Evolutionary conservation across 2,329 filamentous ascomycete species (phyloP), one percentile per base, ranked within the genome.

Genomic region (Calonectria hawksworthii): DNA sequence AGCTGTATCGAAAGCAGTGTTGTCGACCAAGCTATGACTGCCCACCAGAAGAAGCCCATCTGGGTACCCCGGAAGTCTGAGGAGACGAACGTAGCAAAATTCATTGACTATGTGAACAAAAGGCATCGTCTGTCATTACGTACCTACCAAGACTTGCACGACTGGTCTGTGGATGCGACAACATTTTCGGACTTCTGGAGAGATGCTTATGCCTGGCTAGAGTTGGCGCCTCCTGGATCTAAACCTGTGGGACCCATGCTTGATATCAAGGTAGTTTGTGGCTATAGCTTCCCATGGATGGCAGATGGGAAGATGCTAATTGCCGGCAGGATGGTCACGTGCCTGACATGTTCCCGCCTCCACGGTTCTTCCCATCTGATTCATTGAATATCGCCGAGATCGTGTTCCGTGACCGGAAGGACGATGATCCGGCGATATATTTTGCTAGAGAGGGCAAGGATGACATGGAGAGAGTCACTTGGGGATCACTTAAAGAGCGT

Each of bases 151-250:
- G 70, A 72, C 41, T 50, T 75, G 14, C 70, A 75, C 18, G 14
- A 9, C 21, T 75, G 73, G 73, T 75, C 73, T 1, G 70, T 75
- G 3, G 73, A n/a, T 6, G 56, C n/a, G 5, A 18, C 16, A 1
- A 73, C 56, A 13, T 67, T 70, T 32, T 32, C 61, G 2, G 65
- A 63, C 21, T 75, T 75, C 21, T 75, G 73, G 73, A 63, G 65
- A 26, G 73, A 72, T 70, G 73, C 73, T 7, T 75, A 61, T 32
- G 21, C 23, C 5, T 75, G 73, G 73, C 59, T 75, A 0, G 36
- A 73, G 34, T 26, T 74, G 7, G 38, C 64, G 59, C 47, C 65
- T 16, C 28, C 10, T 13, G 30, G 61, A 11, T 34, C 32, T 6
- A 34, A 51, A 9, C 8, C 14, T 4, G 50, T 74, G 1, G 34